Base-by-base conservation (phyloP, 306 rosid species). In the Sicyos baderoa region DNA sequence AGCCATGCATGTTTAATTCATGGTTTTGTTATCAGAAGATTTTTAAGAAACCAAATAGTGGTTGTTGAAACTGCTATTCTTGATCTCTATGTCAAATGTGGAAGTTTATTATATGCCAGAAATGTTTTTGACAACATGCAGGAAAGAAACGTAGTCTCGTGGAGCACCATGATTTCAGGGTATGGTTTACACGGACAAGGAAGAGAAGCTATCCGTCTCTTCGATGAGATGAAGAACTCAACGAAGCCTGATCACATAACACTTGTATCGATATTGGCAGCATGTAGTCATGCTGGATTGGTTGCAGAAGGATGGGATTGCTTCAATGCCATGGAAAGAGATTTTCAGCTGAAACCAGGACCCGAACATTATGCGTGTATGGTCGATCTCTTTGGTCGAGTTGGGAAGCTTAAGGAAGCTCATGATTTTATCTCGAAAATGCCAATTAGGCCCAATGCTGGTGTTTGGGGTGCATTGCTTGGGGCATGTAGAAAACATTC, bases 381-480 rank as follows among this genome's bases (percentile, higher is more conserved):
- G 78, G 78, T 80, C n/a, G 87, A 80, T 68, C 81, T 84, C 9
- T 74, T 84, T 67, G 84, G 87, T 53, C 85, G 87, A 65, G 65
- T 82, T 21, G 81, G 87, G 50, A 17, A 40, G 53, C 72, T 83
- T 19, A 54, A 70, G 32, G 79, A 80, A 70, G 83, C 85, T 12
- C 10, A 0, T 54, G 74, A 80, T 13, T 76, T 84, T 71, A 84
- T 80, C 68, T 70, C 69, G 54, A 66, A 68, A 65, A 84, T 84
- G 87, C 83, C 81, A 16, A 57, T 72, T 57, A 74, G 35, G 48
- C 79, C 87, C 71, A 75, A 75, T 74, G 74, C 76, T 50, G 79
- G 68, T 27, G 77, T 84, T 27, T 84, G 87, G 85, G 85, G 81
- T 40, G 78, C 87, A 54, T 72, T 84, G 4, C 81, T 80, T 15